Base-by-base conservation (phyloP, 805 yeast genomes). In the Diddensiella caesifluorescens region DNA sequence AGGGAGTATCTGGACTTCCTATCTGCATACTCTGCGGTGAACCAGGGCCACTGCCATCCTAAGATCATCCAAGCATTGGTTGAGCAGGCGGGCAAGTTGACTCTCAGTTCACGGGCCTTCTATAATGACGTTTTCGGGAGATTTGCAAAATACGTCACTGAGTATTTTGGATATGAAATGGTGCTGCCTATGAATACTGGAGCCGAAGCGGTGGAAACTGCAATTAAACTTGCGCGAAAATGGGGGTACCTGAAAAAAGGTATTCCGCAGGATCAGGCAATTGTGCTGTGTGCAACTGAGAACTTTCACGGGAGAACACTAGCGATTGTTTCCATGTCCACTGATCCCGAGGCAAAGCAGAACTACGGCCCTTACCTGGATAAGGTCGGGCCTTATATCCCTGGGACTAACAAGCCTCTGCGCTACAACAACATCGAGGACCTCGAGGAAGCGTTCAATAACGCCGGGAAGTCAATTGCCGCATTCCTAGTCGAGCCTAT, bases 181-280 rank as follows among this genome's bases (percentile, higher is more conserved):
- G 90, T 90, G 7, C 70, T 90, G 61, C 97, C 97, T 52, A 90
- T 89, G 97, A 90, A 90, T 71, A 90, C 97, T 10, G 97, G 97
- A 61, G 97, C 97, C 29, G 97, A 90, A 69, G 97, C 97, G 6
- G 97, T 90, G 31, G 97, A 90, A 69, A 86, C 96, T 30, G 95
- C 84, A 22, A 71, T 90, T 61, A 90, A 90, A 65, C 70, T 90
- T 46, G 97, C 97, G 39, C 81, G 97, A 75, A 81, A 90, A 70
- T 90, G 97, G 97, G 97, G 97, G 43, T 90, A 89, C 70, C 74
- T 73, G 56, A 79, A 77, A 63, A 90, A 90, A 69, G 83, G 83
- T 2, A 90, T 90, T 53, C 80, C 88, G 23, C 74, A 78, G 22
- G 77, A 76, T 56, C 85, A 90, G 64, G 96, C 96, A 39, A 80